Percentiles rank a stretch among this genome's conserved stretches.
These are phyloP conservation scores for Ophiostoma montium DNA, from an alignment of 2,329 filamentous ascomycete species.

Conservation along the genomic window DNA sequence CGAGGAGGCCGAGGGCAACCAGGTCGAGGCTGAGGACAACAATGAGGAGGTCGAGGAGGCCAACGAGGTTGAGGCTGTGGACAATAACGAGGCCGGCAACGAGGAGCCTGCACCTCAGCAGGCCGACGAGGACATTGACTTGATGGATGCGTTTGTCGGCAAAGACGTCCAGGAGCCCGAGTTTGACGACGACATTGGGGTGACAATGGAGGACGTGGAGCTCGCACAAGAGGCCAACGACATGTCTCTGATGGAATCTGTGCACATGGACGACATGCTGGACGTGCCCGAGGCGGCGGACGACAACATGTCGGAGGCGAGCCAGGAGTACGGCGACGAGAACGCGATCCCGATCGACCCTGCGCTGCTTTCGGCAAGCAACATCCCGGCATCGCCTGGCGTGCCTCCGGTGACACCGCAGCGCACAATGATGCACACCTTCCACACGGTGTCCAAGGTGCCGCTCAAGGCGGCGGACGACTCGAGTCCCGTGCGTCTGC, in stretches of 20 bases:
- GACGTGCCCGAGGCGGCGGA: conserved; percentile 23
- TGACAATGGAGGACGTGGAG: conserved; percentile 42
- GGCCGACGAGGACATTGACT: not conserved
- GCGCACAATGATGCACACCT: conserved; percentile 36
- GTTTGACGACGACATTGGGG: conserved; percentile 32
- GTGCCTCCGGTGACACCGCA: conserved; percentile 41
- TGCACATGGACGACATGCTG: conserved; percentile 23
- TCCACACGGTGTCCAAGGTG: conserved; percentile 64
- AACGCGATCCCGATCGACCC: conserved; percentile 45
- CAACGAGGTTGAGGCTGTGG: too few species aligned
- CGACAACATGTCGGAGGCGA: conserved; percentile 42
- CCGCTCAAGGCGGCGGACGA: conserved; percentile 57
- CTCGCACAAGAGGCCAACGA: conserved; percentile 45
- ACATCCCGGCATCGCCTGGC: conserved; percentile 9
- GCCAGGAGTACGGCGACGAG: conserved; percentile 54
- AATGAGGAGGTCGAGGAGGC: too few species aligned
- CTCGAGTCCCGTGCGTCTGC: conserved; percentile 29
- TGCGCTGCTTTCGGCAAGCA: conserved; percentile 21
- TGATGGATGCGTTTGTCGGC: conserved; percentile 6
- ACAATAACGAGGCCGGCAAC: too few species aligned
- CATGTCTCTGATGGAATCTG: conserved; percentile 40
- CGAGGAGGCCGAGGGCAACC: too few species aligned
- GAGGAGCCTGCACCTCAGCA: not conserved
- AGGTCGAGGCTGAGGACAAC: too few species aligned
- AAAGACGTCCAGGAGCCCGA: conserved; percentile 20